These are phyloP conservation scores for Podaxis sp. DNA, from an alignment of 768 basidiomycete genomes.

Conservation along the genomic window DNA sequence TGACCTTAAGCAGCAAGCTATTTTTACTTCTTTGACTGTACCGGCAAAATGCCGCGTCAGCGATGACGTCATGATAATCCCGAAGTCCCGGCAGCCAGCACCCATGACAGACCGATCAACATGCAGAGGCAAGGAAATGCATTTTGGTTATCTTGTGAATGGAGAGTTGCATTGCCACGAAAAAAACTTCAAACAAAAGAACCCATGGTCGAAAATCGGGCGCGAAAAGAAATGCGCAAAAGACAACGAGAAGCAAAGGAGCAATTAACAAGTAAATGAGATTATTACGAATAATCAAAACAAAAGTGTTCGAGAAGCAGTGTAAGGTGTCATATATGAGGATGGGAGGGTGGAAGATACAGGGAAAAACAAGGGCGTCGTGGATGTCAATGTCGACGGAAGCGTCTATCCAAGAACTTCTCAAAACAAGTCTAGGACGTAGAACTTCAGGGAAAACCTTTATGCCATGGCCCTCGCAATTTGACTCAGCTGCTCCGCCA, in stretches of 20 bases:
- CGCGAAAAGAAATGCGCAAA: not conserved
- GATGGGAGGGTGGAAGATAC: not conserved
- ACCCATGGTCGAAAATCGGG: not conserved
- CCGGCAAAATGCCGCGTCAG: no score
- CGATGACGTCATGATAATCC: no score
- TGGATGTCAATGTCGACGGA: not conserved
- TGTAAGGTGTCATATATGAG: not conserved
- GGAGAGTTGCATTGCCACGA: conserved; percentile 4
- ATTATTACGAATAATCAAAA: not conserved
- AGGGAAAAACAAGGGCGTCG: not conserved
- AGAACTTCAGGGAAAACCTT: not conserved
- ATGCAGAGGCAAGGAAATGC: not conserved
- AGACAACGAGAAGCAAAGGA: not conserved
- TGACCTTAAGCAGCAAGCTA: no score
- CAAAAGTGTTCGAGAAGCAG: not conserved
- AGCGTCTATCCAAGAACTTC: not conserved
- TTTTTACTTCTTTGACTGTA: no score
- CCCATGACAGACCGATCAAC: no score
- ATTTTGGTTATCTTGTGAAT: conserved; percentile 8
- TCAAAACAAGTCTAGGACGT: not conserved
- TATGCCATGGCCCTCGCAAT: conserved; percentile 34
- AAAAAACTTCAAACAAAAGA: not conserved
- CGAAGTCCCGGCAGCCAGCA: no score
- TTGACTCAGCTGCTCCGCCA: conserved; percentile 63
- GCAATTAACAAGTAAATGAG: not conserved